Percentiles rank a stretch among this genome's conserved stretches.
Conservation (phyloP, 768 basidiomycete genomes). For the Exidia glandulosa region DNA sequence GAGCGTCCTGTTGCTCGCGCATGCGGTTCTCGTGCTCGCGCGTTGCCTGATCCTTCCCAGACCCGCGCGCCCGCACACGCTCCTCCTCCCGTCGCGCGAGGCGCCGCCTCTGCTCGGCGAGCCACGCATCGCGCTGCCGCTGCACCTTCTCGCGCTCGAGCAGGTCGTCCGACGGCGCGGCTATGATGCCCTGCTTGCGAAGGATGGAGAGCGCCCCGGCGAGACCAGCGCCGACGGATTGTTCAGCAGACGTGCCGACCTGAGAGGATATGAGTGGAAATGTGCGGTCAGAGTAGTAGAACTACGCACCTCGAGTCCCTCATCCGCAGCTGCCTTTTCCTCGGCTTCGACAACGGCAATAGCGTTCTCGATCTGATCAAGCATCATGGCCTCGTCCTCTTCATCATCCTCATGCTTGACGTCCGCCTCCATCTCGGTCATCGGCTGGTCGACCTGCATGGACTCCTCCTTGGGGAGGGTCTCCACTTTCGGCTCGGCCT, state of each 20-base stretch:
- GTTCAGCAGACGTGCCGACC: slow-evolving; percentile 63
- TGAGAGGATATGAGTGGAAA: too few relatives aligned
- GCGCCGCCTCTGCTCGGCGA: slow-evolving; percentile 71
- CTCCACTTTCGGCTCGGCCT: slow-evolving; percentile 30
- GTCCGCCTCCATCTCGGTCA: slow-evolving; percentile 72
- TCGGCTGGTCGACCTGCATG: slow-evolving; percentile 41
- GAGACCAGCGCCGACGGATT: slow-evolving; percentile 74
- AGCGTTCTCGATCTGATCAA: slow-evolving; percentile 64
- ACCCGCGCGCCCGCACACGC: slow-evolving; percentile 58
- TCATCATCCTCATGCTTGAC: slow-evolving; percentile 73
- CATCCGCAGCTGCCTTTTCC: slow-evolving; percentile 30
- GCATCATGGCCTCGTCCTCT: slow-evolving; percentile 49
- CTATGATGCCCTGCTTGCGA: slow-evolving; percentile 82
- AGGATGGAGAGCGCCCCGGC: slow-evolving; percentile 82
- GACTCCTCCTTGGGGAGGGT: not conserved
- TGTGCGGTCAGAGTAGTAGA: too few relatives aligned
- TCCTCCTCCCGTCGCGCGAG: slow-evolving; percentile 75
- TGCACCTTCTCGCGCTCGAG: slow-evolving; percentile 72
- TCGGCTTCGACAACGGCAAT: slow-evolving; percentile 54
- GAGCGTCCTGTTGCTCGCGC: slow-evolving; percentile 85
- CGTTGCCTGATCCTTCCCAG: slow-evolving; percentile 84
- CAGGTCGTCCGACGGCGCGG: slow-evolving; percentile 50
- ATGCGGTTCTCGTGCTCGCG: slow-evolving; percentile 90
- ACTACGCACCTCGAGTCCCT: slow-evolving; percentile 22
- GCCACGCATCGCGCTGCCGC: slow-evolving; percentile 78